Evolutionary conservation across 345 rosid genomes (phyloP).

Genomic region (Nasturtium officinale): DNA sequence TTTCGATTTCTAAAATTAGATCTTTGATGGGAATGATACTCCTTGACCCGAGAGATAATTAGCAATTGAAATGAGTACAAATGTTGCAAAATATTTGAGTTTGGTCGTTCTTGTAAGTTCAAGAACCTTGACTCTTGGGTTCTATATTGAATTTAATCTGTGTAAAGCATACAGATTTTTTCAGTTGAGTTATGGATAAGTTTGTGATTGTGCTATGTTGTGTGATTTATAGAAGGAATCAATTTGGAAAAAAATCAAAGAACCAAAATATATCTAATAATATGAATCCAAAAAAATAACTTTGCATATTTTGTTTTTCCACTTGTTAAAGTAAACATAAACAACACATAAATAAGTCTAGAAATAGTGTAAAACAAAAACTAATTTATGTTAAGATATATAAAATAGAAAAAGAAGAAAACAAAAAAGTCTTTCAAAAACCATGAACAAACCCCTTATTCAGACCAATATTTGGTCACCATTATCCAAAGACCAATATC

Average conservation of each 20-base stretch:
- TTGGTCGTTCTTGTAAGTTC: slow-evolving; percentile 24
- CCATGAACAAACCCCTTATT: slow-evolving; percentile 36
- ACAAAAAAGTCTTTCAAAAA: slow-evolving; percentile 11
- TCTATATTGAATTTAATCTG: background rate
- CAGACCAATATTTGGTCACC: slow-evolving; percentile 39
- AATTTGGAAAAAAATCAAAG: background rate
- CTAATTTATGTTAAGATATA: slow-evolving; percentile 25
- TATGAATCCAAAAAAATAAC: background rate
- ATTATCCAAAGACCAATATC: slow-evolving; percentile 35
- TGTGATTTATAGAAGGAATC: background rate
- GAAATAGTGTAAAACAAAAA: slow-evolving; percentile 8
- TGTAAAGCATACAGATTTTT: slow-evolving; percentile 4
- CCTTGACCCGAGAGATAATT: background rate
- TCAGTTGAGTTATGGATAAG: background rate
- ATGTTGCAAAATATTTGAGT: background rate
- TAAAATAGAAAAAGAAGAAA: background rate
- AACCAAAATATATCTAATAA: slow-evolving; percentile 2
- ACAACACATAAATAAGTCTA: slow-evolving; percentile 19
- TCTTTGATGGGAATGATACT: background rate
- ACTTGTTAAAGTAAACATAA: slow-evolving; percentile 16
- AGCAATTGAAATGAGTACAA: background rate
- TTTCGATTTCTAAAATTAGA: background rate
- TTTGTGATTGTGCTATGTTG: background rate
- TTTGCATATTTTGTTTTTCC: slow-evolving; percentile 3
- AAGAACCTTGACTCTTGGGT: slow-evolving; percentile 6